Evolutionary conservation across 2,329 filamentous ascomycete genomes (phyloP).

Genomic region (Pseudogymnoascus sp.): DNA sequence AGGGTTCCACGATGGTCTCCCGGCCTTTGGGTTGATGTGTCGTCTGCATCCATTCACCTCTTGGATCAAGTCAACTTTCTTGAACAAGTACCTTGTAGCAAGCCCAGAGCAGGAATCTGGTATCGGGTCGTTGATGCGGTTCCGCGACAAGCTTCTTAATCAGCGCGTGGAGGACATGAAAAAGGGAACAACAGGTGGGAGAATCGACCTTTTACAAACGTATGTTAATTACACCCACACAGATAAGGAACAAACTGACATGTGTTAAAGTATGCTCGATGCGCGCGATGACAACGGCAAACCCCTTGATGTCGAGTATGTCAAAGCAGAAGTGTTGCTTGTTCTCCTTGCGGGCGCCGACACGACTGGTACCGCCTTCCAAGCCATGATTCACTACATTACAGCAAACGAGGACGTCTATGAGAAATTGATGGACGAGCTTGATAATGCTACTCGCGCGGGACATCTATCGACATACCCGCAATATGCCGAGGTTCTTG

Average conservation of each 20-base stretch:
- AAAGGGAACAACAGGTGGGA: slow-evolving; percentile 34
- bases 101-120: slow-evolving; percentile 45
- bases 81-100: slow-evolving; percentile 45
- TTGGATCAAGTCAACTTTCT: slow-evolving; percentile 45
- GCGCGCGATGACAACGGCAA: slow-evolving; percentile 26
- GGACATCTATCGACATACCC: slow-evolving; percentile 29
- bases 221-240: slow-evolving; percentile 19
- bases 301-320: slow-evolving; percentile 15
- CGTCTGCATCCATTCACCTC: slow-evolving; percentile 46
- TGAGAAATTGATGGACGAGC: slow-evolving; percentile 38
- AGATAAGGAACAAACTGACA: slow-evolving; percentile 7
- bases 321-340: slow-evolving; percentile 21
- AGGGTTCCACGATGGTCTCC: slow-evolving; percentile 45
- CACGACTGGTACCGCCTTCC: slow-evolving; percentile 43
- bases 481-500: slow-evolving; percentile 36
- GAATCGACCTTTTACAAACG: slow-evolving; percentile 47
- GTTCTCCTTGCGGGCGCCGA: slow-evolving; percentile 42
- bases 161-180: slow-evolving; percentile 41
- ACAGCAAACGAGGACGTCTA: slow-evolving; percentile 34
- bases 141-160: slow-evolving; percentile 45
- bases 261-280: slow-evolving; percentile 26
- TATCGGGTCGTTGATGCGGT: slow-evolving; percentile 49
- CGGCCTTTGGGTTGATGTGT: slow-evolving; percentile 43
- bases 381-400: slow-evolving; percentile 38
- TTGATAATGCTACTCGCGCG: slow-evolving; percentile 32